phyloP scores from a whole-genome alignment of 2,329 filamentous ascomycete species.

The Penicillium hordei region DNA sequence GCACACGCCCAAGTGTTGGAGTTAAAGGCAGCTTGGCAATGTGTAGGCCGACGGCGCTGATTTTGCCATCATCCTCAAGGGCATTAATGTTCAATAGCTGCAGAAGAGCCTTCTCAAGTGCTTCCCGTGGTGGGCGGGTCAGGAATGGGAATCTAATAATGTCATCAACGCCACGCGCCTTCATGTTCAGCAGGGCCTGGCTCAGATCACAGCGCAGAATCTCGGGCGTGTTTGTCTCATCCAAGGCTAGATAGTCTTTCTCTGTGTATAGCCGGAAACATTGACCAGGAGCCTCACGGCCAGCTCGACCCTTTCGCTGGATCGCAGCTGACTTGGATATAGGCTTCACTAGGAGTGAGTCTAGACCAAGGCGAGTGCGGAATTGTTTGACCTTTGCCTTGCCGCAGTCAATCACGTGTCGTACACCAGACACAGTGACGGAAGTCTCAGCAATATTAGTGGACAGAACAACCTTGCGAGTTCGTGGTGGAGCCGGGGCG shows the following conservation, averaged over 20 bases:
- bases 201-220: constrained; percentile 88
- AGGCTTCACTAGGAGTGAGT: constrained; percentile 84
- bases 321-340: constrained; percentile 93
- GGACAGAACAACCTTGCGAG: constrained; percentile 84
- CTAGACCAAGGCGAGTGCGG: constrained; percentile 77
- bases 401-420: constrained; percentile 87
- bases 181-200: constrained; percentile 86
- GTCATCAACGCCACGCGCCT: constrained; percentile 81
- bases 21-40: constrained; percentile 84
- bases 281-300: constrained; percentile 85
- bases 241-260: constrained; percentile 66
- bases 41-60: constrained; percentile 71
- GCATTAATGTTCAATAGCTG: constrained; percentile 79
- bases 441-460: constrained; percentile 99
- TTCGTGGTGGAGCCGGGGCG: constrained; percentile 68
- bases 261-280: constrained; percentile 90
- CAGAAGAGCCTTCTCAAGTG: constrained; percentile 77
- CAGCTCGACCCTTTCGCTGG: constrained; percentile 86
- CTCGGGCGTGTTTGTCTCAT: constrained; percentile 77
- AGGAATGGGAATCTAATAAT: constrained; percentile 81
- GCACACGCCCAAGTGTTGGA: constrained; percentile 74
- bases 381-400: constrained; percentile 95
- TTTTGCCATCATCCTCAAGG: constrained; percentile 66
- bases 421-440: constrained; percentile 89
- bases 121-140: constrained; percentile 73